Conservation (phyloP, 805 yeast species). For the Cyberlindnera petersonii region DNA sequence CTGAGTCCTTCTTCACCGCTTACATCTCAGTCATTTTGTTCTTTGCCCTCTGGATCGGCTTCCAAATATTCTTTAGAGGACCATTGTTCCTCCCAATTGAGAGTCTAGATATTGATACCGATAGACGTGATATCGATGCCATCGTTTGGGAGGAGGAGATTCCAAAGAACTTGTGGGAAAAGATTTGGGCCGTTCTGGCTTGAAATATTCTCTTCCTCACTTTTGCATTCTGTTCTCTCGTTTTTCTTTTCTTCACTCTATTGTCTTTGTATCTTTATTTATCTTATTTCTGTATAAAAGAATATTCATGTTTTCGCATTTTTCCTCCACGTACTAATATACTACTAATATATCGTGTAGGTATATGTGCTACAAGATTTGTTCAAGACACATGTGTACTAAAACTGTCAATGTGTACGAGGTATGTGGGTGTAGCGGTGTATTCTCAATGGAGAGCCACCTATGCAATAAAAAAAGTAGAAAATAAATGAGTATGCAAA, state of each 20-base stretch:
- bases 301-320: too few relatives aligned
- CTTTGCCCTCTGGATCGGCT: constrained; percentile 48
- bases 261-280: neutral
- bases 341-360: too few relatives aligned
- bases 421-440: neutral
- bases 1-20: constrained; percentile 59
- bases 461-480: neutral
- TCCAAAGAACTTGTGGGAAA: constrained; percentile 51
- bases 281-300: neutral
- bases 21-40: constrained; percentile 67
- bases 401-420: too few relatives aligned
- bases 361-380: too few relatives aligned
- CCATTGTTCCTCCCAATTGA: constrained; percentile 44
- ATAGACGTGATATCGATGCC: constrained; percentile 60
- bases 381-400: too few relatives aligned
- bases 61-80: constrained; percentile 50
- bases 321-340: too few relatives aligned
- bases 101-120: constrained; percentile 68
- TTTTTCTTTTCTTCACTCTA: neutral
- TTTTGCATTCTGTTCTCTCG: neutral
- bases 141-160: constrained; percentile 53
- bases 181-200: constrained; percentile 45
- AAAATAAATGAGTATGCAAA: neutral
- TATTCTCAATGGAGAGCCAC: neutral
- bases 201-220: constrained; percentile 1